Base-by-base conservation (phyloP, 2,329 filamentous ascomycete genomes). In the Ilyonectria destructans region DNA sequence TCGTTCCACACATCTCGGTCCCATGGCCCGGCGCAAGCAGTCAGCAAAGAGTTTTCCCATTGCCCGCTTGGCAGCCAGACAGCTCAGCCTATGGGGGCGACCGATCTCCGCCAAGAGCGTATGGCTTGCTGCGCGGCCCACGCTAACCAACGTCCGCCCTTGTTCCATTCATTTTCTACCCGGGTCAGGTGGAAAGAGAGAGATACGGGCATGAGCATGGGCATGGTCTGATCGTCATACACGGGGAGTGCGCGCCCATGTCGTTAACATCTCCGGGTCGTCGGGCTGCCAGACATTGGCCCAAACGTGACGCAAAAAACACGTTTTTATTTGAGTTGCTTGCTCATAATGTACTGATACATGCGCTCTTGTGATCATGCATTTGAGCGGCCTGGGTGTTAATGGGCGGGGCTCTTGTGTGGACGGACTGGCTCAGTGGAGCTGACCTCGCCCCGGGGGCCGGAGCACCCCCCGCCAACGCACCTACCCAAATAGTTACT, bases 131-230 rank as follows among this genome's bases (percentile, higher is more conserved):
- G 17, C 17, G n/a, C n/a, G 49, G 49, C 29, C 63, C 63, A 66
- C 52, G 52, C 54, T 48, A 17, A 37, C 35, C 51, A 19, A 61
- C 58, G 43, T 49, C 21, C 59, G 58, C 58, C 64, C 64, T 66
- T 57, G 64, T 66, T 66, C 58, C 58, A 66, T 61, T 52, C 52
- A n/a, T 58, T 62, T 61, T 61, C 52, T 49, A 51, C 40, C 45
- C 8, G 51, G 62, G 58, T 62, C 58, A 62, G 63, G 63, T 62
- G 63, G 40, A 45, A 57, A 23, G 43, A 55, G 23, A 49, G 35
- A 51, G 48, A 57, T 43, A 54, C 48, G 57, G 37, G 58, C 52
- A 52, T 37, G 49, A 49, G 56, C 45, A 62, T 40, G 48, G 26
- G n/a, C 43, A 26, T 61, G 59, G 59, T 40, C 59, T 62, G 59